Percentiles rank a stretch among this genome's conserved stretches.
These are phyloP conservation scores for Staphylotrichum longicolle DNA, from an alignment of 495 filamentous ascomycete species.

Conservation along the genomic window DNA sequence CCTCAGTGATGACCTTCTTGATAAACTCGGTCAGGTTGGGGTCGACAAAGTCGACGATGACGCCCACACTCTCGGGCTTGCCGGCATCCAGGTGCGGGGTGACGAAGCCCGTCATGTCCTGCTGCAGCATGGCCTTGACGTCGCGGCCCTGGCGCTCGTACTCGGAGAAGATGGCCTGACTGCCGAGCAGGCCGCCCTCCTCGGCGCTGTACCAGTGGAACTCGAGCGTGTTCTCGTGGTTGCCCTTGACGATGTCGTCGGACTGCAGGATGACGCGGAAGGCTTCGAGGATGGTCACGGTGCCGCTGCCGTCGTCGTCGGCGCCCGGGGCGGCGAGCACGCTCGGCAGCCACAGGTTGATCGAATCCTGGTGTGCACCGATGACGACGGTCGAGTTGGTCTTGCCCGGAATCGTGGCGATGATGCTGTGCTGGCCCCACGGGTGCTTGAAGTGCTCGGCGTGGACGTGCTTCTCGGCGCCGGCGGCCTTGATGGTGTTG, in stretches of 20 bases:
- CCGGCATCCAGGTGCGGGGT: constrained; percentile 84
- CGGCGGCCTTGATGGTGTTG: constrained; percentile 63
- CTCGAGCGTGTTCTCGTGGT: constrained; percentile 80
- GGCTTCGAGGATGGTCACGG: constrained; percentile 61
- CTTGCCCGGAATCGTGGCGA: constrained; percentile 88
- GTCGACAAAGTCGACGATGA: constrained; percentile 93
- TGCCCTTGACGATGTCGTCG: constrained; percentile 50
- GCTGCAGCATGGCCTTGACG: constrained; percentile 96
- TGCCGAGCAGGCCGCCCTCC: constrained; percentile 89
- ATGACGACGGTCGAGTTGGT: constrained; percentile 76
- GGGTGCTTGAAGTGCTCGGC: constrained; percentile 74
- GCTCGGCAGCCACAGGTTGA: constrained; percentile 86
- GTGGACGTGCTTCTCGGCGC: constrained; percentile 63
- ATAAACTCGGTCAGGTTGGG: constrained; percentile 81
- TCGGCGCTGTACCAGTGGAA: constrained; percentile 99
- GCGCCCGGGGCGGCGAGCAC: constrained; percentile 67
- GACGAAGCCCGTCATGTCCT: constrained; percentile 96
- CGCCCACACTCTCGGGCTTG: constrained; percentile 79
- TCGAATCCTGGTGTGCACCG: constrained; percentile 67
- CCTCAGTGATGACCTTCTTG: constrained; percentile 78
- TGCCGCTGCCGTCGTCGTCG: constrained; percentile 60
- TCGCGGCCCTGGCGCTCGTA: constrained; percentile 75
- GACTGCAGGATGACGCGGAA: constrained; percentile 57
- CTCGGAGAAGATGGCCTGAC: constrained; percentile 80
- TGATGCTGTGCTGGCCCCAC: constrained; percentile 89